Evolutionary conservation across 176 grass and related monocot species (phyloP).

Genomic region (Secale cereale): DNA sequence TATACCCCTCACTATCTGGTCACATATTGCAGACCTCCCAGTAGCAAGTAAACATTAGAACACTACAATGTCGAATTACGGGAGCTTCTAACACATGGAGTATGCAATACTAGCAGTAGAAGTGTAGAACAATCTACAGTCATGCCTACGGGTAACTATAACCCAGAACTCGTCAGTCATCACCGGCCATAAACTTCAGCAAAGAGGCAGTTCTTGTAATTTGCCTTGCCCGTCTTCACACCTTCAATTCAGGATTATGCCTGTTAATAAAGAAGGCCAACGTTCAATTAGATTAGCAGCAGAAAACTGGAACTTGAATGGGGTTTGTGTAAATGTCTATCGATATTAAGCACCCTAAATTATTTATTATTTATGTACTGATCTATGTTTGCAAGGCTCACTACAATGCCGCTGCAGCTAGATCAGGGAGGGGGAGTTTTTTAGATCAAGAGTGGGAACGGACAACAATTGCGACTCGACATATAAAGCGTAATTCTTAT

Average conservation of each 20-base stretch:
- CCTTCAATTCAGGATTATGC: not conserved
- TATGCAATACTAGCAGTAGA: not conserved
- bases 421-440: not conserved
- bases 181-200: not conserved
- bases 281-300: not conserved
- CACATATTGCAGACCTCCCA: not conserved
- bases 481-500: not conserved
- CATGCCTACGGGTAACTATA: not conserved
- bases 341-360: not conserved
- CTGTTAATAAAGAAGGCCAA: not conserved
- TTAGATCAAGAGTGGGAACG: not conserved
- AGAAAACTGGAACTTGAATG: not conserved
- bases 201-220: not conserved
- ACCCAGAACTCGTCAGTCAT: not conserved
- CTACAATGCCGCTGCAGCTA: not conserved
- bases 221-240: not conserved
- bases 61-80: not conserved
- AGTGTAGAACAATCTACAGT: not conserved
- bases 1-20: not conserved
- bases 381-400: not conserved
- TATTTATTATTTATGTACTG: not conserved
- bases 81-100: constrained; percentile 3
- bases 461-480: not conserved
- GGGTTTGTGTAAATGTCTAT: not conserved
- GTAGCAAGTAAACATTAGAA: not conserved